Percentiles rank a stretch among this genome's conserved stretches.
These are phyloP conservation scores for Starmerella bombi DNA, from an alignment of 805 yeast genomes.

Conservation along the genomic window DNA sequence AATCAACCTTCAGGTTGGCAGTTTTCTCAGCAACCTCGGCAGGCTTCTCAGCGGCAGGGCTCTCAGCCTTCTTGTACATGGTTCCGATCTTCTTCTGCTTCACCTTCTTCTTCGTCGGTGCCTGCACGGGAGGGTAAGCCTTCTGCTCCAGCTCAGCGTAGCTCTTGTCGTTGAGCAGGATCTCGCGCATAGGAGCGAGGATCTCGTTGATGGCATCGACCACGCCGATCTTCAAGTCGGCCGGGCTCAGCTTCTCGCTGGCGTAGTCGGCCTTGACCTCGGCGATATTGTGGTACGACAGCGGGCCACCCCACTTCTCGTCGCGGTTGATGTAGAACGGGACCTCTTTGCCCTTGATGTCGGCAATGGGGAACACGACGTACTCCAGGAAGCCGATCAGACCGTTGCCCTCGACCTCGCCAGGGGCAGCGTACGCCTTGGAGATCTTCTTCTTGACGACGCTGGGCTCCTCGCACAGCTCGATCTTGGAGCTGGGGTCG, in stretches of 20 bases:
- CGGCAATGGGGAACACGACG: slow-evolving; percentile 77
- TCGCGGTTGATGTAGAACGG: slow-evolving; percentile 80
- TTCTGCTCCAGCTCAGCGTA: slow-evolving; percentile 59
- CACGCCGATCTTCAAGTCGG: slow-evolving; percentile 87
- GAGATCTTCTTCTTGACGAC: slow-evolving; percentile 78
- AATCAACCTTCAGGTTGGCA: slow-evolving; percentile 15
- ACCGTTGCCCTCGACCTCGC: slow-evolving; percentile 83
- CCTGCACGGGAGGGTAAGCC: slow-evolving; percentile 73
- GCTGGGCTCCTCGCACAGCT: slow-evolving; percentile 79
- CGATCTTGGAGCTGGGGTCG: slow-evolving; percentile 96
- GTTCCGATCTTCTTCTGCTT: slow-evolving; percentile 68
- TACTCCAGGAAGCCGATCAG: slow-evolving; percentile 71
- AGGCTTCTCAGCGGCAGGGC: slow-evolving; percentile 12
- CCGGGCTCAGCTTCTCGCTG: slow-evolving; percentile 69
- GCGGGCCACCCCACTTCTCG: slow-evolving; percentile 92
- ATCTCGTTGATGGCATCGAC: slow-evolving; percentile 69
- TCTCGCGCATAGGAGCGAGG: slow-evolving; percentile 73
- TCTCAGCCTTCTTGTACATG: slow-evolving; percentile 35
- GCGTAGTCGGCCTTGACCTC: slow-evolving; percentile 60
- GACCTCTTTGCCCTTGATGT: slow-evolving; percentile 39
- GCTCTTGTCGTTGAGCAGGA: slow-evolving; percentile 46
- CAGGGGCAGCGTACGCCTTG: slow-evolving; percentile 92
- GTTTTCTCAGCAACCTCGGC: slow-evolving; percentile 24
- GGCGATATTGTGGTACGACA: slow-evolving; percentile 54
- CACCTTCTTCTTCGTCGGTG: slow-evolving; percentile 48